Evolutionary conservation across 2,329 filamentous ascomycete genomes (phyloP).

Genomic region (Aspergillus texensis): DNA sequence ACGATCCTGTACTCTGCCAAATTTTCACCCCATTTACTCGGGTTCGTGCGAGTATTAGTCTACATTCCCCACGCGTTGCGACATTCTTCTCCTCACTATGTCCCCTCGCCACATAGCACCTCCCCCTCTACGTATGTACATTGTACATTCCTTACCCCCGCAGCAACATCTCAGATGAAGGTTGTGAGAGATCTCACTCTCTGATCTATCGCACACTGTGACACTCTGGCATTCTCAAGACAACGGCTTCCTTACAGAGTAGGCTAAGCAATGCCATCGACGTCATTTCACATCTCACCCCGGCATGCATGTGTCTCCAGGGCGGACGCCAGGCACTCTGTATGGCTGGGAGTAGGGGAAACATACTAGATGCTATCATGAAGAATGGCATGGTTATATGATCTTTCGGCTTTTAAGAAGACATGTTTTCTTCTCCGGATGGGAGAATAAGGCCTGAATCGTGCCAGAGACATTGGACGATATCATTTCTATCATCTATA

Average conservation of each 20-base stretch:
- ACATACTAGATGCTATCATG: conserved; percentile 5
- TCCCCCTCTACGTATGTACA: neutral
- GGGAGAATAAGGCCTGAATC: neutral
- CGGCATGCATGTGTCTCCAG: conserved; percentile 13
- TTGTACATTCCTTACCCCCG: conserved; percentile 1
- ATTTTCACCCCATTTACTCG: neutral
- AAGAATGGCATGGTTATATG: neutral
- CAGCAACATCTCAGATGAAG: neutral
- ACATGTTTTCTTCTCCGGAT: neutral
- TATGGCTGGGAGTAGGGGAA: conserved; percentile 14
- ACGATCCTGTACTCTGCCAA: neutral
- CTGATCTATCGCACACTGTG: neutral
- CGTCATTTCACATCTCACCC: conserved; percentile 11
- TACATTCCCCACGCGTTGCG: neutral
- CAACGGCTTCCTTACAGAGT: neutral
- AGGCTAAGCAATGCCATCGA: conserved; percentile 13
- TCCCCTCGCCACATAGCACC: neutral
- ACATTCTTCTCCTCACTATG: neutral
- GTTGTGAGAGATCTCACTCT: neutral
- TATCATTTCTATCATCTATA: neutral
- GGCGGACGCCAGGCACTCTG: conserved; percentile 5
- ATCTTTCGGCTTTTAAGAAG: neutral
- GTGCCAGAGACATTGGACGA: neutral
- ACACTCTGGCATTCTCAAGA: neutral
- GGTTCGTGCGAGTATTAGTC: neutral